Evolutionary conservation across 805 yeast genomes (phyloP).

Genomic region (Zygosaccharomyces siamensis): DNA sequence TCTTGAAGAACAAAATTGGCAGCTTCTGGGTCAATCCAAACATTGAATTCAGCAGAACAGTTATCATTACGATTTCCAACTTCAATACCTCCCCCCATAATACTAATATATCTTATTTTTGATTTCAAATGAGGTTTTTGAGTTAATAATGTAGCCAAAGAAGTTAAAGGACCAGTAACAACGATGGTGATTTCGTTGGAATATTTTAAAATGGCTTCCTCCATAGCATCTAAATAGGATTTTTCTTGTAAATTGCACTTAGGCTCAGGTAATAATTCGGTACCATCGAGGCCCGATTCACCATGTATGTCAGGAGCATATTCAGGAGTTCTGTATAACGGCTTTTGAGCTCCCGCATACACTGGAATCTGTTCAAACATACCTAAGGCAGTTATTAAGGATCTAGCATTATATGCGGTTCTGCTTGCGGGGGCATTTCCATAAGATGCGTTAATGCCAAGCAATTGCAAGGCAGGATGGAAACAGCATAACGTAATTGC

Average conservation of each 20-base stretch:
- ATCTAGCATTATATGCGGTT: conserved; percentile 66
- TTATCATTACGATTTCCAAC: conserved; percentile 47
- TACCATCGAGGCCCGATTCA: conserved; percentile 71
- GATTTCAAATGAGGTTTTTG: conserved; percentile 50
- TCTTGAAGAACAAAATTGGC: conserved; percentile 54
- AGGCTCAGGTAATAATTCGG: conserved; percentile 52
- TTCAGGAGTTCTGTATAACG: conserved; percentile 46
- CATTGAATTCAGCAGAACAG: conserved; percentile 66
- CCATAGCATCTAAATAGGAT: conserved; percentile 40
- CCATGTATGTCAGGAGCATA: conserved; percentile 70
- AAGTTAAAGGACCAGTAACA: conserved; percentile 77
- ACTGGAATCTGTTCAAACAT: conserved; percentile 49
- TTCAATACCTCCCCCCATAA: conserved; percentile 69
- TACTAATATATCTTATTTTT: conserved; percentile 49
- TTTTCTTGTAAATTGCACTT: conserved; percentile 28
- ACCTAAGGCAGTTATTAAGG: conserved; percentile 57
- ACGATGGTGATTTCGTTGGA: conserved; percentile 53
- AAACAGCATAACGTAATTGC: conserved; percentile 63
- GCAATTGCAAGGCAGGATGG: conserved; percentile 51
- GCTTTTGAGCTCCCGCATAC: conserved; percentile 58
- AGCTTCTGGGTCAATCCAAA: conserved; percentile 71
- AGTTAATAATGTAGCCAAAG: conserved; percentile 52
- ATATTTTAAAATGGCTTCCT: conserved; percentile 41
- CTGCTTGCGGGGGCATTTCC: conserved; percentile 62
- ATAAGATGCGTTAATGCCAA: conserved; percentile 71